Evolutionary conservation across 2,329 filamentous ascomycete species (phyloP).

Genomic region (Beauveria sp.): DNA sequence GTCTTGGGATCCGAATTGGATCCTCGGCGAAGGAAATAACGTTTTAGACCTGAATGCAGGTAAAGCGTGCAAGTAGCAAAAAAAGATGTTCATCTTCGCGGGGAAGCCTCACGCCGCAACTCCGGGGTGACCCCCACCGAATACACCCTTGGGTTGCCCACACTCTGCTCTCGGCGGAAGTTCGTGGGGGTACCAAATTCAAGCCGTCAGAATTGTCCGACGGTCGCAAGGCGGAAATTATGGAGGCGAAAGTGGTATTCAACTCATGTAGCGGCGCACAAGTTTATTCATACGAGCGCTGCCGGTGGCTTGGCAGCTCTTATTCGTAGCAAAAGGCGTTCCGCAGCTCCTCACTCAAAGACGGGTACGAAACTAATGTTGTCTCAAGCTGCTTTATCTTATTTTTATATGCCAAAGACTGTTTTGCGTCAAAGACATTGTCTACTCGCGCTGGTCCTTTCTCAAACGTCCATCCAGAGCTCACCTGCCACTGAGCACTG

Average conservation of each 20-base stretch:
- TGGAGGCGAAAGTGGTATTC: not conserved
- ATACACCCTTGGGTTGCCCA: not conserved
- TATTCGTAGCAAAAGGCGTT: not conserved
- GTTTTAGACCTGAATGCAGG: not conserved
- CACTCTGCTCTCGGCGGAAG: not conserved
- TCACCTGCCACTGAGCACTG: not conserved
- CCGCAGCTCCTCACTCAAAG: not conserved
- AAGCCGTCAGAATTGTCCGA: not conserved
- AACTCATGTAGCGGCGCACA: not conserved
- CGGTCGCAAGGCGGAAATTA: not conserved
- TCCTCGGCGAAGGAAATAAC: not conserved
- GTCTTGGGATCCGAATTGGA: not conserved
- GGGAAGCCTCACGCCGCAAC: constrained; percentile 3
- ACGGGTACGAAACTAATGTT: not conserved
- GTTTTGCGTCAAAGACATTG: not conserved
- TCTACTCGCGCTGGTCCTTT: not conserved
- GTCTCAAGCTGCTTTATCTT: not conserved
- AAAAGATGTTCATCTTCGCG: not conserved
- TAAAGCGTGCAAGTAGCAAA: constrained; percentile 3
- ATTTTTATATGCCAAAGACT: not conserved
- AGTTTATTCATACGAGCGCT: not conserved
- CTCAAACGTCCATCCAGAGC: not conserved
- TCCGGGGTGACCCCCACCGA: constrained; percentile 13
- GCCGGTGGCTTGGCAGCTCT: not conserved
- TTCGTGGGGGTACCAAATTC: constrained; percentile 4